These are phyloP conservation scores for Trichoderma aggressivum DNA, from an alignment of 2,329 filamentous ascomycete genomes.

Conservation along the genomic window DNA sequence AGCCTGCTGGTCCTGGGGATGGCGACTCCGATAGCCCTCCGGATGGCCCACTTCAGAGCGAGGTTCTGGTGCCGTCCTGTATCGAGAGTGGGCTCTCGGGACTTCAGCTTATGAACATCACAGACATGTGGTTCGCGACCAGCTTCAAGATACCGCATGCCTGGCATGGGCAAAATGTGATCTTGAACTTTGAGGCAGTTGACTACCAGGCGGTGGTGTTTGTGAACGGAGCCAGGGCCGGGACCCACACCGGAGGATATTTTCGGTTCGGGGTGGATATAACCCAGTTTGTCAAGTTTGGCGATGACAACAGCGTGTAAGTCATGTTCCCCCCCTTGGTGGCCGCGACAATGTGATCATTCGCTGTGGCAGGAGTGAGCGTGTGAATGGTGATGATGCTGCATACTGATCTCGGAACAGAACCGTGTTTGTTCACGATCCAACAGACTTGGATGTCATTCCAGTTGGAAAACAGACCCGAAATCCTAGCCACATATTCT, in stretches of 20 bases:
- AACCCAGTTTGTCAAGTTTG: conserved; percentile 41
- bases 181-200: conserved; percentile 58
- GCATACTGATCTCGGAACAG: conserved; percentile 32
- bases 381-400: neutral
- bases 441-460: conserved; percentile 59
- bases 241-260: conserved; percentile 58
- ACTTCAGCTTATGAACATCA: conserved; percentile 41
- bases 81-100: conserved; percentile 48
- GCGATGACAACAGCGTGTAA: conserved; percentile 53
- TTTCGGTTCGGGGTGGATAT: conserved; percentile 59
- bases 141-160: conserved; percentile 46
- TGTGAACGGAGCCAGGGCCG: conserved; percentile 52
- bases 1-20: conserved; percentile 29
- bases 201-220: conserved; percentile 58
- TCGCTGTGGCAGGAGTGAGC: too few species aligned
- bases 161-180: conserved; percentile 44
- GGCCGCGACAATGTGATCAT: neutral
- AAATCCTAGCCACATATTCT: conserved; percentile 62
- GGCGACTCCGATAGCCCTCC: conserved; percentile 21
- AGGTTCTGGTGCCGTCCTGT: conserved; percentile 44
- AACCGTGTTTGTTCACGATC: conserved; percentile 64
- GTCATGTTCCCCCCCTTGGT: conserved; percentile 19
- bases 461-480: conserved; percentile 64
- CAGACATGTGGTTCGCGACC: conserved; percentile 49
- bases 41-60: conserved; percentile 31